These are phyloP conservation scores for Chimonanthus salicifolius DNA, from an alignment of 164 flowering plant genomes.

Conservation along the genomic window DNA sequence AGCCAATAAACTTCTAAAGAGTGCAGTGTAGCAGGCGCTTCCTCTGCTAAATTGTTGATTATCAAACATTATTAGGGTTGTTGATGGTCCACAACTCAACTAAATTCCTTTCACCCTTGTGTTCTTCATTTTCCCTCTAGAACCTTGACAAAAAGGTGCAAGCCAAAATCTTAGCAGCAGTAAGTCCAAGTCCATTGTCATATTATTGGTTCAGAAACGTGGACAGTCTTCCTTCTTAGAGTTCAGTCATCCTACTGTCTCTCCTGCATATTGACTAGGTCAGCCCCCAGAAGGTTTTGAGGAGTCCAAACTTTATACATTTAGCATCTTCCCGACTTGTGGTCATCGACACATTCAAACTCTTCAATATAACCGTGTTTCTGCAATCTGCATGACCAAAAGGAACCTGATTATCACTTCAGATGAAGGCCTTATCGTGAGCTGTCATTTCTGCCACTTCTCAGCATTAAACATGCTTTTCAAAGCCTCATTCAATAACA, in stretches of 20 bases:
- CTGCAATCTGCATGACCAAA: too few species aligned
- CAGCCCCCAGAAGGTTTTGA: not conserved
- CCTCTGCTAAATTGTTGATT: too few species aligned
- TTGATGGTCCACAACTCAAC: not conserved
- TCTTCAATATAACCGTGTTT: too few species aligned
- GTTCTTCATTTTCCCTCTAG: not conserved
- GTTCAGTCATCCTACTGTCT: not conserved
- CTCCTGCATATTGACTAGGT: not conserved
- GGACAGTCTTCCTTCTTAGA: not conserved
- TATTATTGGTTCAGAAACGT: not conserved
- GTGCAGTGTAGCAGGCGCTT: too few species aligned
- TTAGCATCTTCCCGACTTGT: not conserved
- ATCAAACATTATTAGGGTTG: too few species aligned
- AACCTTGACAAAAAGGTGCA: not conserved
- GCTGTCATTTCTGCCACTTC: too few species aligned
- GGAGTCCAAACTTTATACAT: not conserved
- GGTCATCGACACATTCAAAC: too few species aligned
- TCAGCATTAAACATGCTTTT: too few species aligned
- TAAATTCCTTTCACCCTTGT: not conserved
- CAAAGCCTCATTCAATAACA: too few species aligned
- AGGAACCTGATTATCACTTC: too few species aligned
- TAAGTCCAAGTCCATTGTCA: not conserved
- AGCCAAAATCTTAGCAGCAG: not conserved
- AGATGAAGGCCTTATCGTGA: too few species aligned
- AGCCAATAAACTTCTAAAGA: too few species aligned